Conservation (phyloP, 805 yeast genomes). For the Saccharomycopsis schoenii region DNA sequence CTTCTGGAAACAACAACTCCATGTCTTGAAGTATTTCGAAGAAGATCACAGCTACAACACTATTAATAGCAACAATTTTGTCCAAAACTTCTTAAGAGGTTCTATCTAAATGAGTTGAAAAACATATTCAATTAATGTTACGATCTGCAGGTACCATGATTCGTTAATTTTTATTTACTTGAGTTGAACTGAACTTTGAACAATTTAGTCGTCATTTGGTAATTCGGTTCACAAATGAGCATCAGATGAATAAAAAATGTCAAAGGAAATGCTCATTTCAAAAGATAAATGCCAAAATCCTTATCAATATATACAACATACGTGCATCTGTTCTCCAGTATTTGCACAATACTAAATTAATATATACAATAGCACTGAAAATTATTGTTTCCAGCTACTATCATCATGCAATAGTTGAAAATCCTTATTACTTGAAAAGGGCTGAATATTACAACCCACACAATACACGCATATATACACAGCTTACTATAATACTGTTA, state of each 20-base stretch:
- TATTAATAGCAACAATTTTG: constrained; percentile 50
- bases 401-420: too few relatives aligned
- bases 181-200: too few relatives aligned
- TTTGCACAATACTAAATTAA: not conserved
- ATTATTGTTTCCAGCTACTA: too few relatives aligned
- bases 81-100: constrained; percentile 66
- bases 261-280: not conserved
- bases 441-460: too few relatives aligned
- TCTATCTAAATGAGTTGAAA: not conserved
- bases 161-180: too few relatives aligned
- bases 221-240: too few relatives aligned
- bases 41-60: constrained; percentile 48
- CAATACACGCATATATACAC: not conserved
- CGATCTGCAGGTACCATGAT: too few relatives aligned
- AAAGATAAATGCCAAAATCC: not conserved
- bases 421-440: too few relatives aligned
- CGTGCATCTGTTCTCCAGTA: not conserved
- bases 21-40: constrained; percentile 73
- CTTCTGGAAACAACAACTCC: constrained; percentile 86
- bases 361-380: too few relatives aligned
- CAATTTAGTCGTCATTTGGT: too few relatives aligned
- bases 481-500: not conserved
- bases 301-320: not conserved
- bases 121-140: too few relatives aligned
- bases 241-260: not conserved